Conservation (phyloP, 306 rosid species). For the Corylus americana region DNA sequence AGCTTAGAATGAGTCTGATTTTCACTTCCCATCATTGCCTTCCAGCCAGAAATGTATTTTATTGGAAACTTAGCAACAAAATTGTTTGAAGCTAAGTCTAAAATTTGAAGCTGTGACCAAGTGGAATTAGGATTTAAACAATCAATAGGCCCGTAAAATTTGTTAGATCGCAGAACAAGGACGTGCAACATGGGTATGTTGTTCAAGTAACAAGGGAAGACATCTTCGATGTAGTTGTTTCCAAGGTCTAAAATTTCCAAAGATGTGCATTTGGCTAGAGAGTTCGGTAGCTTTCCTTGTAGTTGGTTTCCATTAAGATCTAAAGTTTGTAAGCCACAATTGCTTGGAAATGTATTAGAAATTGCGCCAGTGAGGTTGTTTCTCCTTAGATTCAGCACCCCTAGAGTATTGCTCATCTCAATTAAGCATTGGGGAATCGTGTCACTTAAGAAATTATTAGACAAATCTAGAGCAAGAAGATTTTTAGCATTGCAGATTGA, state of each 20-base stretch:
- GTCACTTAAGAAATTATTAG: constrained; percentile 20
- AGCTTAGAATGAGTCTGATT: background rate
- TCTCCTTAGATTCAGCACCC: constrained; percentile 22
- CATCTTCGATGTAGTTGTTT: constrained; percentile 23
- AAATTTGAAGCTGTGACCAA: constrained; percentile 42
- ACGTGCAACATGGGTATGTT: constrained; percentile 18
- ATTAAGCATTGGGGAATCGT: constrained; percentile 36
- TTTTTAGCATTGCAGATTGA: constrained; percentile 31
- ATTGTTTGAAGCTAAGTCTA: constrained; percentile 40
- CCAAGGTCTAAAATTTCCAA: constrained; percentile 47
- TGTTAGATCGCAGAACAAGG: constrained; percentile 37
- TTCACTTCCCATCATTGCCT: constrained; percentile 41
- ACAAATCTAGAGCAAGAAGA: constrained; percentile 42
- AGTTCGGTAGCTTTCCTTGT: constrained; percentile 36
- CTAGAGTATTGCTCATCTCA: background rate
- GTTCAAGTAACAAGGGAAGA: constrained; percentile 32
- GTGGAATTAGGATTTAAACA: background rate
- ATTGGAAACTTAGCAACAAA: constrained; percentile 38
- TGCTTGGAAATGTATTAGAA: constrained; percentile 12
- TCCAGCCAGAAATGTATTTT: constrained; percentile 34
- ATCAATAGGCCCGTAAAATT: constrained; percentile 8
- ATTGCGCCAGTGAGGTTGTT: constrained; percentile 27
- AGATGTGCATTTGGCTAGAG: constrained; percentile 27
- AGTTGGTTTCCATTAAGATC: constrained; percentile 30
- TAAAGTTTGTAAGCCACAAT: constrained; percentile 33